Evolutionary conservation across 495 filamentous ascomycete genomes (phyloP).

Genomic region (Xylaria longipes): DNA sequence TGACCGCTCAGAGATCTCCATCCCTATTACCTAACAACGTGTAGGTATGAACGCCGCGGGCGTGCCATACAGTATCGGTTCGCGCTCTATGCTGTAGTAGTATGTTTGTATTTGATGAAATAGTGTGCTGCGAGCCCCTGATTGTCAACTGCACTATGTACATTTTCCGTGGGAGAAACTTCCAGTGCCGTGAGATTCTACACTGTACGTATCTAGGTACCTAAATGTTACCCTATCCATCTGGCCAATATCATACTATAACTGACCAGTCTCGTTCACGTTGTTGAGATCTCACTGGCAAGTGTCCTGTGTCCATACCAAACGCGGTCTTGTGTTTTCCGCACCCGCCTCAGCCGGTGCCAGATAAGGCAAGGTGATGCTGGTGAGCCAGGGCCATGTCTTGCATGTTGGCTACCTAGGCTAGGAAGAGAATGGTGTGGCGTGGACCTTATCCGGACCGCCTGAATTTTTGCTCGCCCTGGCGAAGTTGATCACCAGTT

Average conservation of each 20-base stretch:
- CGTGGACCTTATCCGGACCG: conserved; percentile 12
- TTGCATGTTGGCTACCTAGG: conserved; percentile 22
- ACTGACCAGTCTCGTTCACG: background rate
- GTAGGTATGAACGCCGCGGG: background rate
- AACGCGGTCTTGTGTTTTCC: conserved; percentile 9
- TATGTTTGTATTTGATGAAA: background rate
- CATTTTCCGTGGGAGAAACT: background rate
- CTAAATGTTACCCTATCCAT: background rate
- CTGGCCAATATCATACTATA: background rate
- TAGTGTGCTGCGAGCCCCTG: background rate
- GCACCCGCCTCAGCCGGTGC: conserved; percentile 17
- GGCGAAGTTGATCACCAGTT: conserved; percentile 14
- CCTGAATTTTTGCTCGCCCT: conserved; percentile 19
- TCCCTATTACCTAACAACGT: background rate
- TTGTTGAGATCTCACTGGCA: background rate
- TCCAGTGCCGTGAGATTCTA: background rate
- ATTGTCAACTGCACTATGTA: background rate
- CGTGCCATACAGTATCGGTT: background rate
- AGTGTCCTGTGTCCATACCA: conserved; percentile 13
- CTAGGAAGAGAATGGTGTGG: conserved; percentile 20
- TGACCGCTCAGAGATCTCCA: background rate
- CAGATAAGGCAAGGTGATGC: conserved; percentile 21
- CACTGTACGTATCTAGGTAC: background rate
- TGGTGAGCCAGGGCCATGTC: conserved; percentile 24
- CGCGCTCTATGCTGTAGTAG: background rate